phyloP scores from a whole-genome alignment of 768 basidiomycete species.

The Agaricus sinodeliciosus region DNA sequence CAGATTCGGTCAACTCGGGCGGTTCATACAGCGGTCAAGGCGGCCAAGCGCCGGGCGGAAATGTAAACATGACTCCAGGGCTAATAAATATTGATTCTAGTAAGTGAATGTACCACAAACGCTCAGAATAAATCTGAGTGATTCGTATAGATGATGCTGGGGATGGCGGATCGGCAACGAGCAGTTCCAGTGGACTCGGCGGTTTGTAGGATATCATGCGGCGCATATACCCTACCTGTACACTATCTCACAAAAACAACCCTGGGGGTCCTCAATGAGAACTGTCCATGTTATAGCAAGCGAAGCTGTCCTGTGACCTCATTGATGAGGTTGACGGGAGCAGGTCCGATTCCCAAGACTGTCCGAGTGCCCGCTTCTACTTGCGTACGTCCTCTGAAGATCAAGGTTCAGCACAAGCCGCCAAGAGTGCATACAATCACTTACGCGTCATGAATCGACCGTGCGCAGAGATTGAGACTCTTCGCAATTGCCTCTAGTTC shows the following conservation, averaged over 20 bases:
- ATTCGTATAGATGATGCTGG: neutral
- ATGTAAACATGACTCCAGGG: slow-evolving; percentile 17
- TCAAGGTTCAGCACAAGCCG: neutral
- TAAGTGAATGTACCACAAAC: slow-evolving; percentile 12
- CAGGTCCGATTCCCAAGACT: slow-evolving; percentile 91
- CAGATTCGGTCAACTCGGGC: slow-evolving; percentile 14
- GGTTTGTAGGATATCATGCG: neutral
- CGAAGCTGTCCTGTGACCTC: slow-evolving; percentile 75
- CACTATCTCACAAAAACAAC: neutral
- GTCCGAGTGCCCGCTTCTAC: slow-evolving; percentile 79
- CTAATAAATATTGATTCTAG: slow-evolving; percentile 27
- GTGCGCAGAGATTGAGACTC: slow-evolving; percentile 83
- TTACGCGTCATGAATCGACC: slow-evolving; percentile 83
- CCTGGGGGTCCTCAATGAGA: neutral
- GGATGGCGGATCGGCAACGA: neutral
- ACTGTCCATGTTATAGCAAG: slow-evolving; percentile 40
- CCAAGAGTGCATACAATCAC: slow-evolving; percentile 19
- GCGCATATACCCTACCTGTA: slow-evolving; percentile 1
- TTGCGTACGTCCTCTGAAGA: slow-evolving; percentile 76
- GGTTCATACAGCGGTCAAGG: slow-evolving; percentile 24
- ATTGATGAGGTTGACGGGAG: slow-evolving; percentile 77
- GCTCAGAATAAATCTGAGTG: neutral
- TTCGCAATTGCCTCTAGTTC: slow-evolving; percentile 84
- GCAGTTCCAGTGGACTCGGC: neutral
- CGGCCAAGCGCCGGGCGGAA: slow-evolving; percentile 29